phyloP scores from a whole-genome alignment of 2,329 filamentous ascomycete species.

The Aureobasidium sp. region DNA sequence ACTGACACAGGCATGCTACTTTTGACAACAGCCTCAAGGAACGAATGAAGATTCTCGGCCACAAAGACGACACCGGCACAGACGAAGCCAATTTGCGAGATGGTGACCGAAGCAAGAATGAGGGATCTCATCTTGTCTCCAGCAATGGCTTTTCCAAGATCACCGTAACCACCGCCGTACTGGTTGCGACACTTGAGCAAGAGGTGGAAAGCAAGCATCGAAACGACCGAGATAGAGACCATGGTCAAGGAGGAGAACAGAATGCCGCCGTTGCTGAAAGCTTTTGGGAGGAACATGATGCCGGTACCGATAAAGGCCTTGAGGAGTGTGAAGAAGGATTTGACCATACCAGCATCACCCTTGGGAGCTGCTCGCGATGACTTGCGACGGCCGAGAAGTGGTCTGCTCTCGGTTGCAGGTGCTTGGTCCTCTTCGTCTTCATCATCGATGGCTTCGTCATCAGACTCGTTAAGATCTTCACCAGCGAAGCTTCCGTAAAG shows the following conservation, averaged over 20 bases:
- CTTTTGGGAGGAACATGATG: conserved; percentile 75
- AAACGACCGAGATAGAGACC: conserved; percentile 55
- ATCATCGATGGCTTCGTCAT: conserved; percentile 52
- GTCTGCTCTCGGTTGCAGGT: conserved; percentile 47
- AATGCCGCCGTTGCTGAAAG: conserved; percentile 69
- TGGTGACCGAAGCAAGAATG: conserved; percentile 60
- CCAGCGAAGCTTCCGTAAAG: conserved; percentile 71
- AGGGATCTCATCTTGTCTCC: conserved; percentile 56
- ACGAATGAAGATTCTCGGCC: conserved; percentile 63
- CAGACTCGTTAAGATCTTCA: conserved; percentile 54
- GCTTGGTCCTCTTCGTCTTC: conserved; percentile 46
- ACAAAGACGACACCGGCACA: conserved; percentile 71
- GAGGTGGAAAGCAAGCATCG: conserved; percentile 63
- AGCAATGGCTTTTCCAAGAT: conserved; percentile 59
- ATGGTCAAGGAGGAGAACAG: conserved; percentile 65
- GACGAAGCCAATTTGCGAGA: conserved; percentile 71
- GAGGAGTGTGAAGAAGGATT: conserved; percentile 69
- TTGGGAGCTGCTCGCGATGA: conserved; percentile 41
- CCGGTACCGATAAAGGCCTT: conserved; percentile 75
- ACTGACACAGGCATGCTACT: conserved; percentile 43
- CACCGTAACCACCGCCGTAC: conserved; percentile 65
- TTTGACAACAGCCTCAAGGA: conserved; percentile 54
- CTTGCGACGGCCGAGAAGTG: conserved; percentile 51
- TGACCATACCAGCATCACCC: conserved; percentile 59
- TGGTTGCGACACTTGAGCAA: conserved; percentile 57